phyloP scores from a whole-genome alignment of 2,329 filamentous ascomycete species.

The Scedosporium aurantiacum region DNA sequence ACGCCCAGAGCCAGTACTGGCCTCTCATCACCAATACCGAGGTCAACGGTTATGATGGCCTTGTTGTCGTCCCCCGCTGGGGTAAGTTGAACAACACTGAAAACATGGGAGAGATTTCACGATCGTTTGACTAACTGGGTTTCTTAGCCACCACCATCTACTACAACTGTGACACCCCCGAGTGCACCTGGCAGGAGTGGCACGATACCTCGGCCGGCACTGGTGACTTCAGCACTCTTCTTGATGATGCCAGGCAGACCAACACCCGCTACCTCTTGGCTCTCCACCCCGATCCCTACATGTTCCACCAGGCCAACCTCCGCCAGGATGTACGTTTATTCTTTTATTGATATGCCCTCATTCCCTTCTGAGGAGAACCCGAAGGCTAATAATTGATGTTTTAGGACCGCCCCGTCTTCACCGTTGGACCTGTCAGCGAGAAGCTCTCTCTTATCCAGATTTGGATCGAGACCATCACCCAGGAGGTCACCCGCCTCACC shows the following conservation, averaged over 20 bases:
- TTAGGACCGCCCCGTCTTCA: slow-evolving; percentile 31
- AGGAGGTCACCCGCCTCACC: slow-evolving; percentile 40
- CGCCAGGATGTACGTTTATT: slow-evolving; percentile 23
- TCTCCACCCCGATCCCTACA: slow-evolving; percentile 41
- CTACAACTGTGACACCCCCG: slow-evolving; percentile 49
- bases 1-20: slow-evolving; percentile 40
- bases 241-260: slow-evolving; percentile 37
- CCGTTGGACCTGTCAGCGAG: slow-evolving; percentile 33
- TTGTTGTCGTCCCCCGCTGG: slow-evolving; percentile 48
- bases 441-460: slow-evolving; percentile 43
- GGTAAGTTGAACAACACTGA: not conserved
- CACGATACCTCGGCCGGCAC: slow-evolving; percentile 43
- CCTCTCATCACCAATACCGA: slow-evolving; percentile 40
- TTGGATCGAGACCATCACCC: slow-evolving; percentile 42
- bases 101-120: not conserved
- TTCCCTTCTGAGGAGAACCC: not conserved
- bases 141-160: slow-evolving; percentile 45
- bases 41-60: slow-evolving; percentile 41
- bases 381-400: not conserved
- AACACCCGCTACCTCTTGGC: slow-evolving; percentile 46
- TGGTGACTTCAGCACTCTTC: slow-evolving; percentile 40
- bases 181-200: slow-evolving; percentile 49
- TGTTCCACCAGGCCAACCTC: slow-evolving; percentile 56
- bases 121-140: not conserved
- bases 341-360: not conserved